Evolutionary conservation across 306 rosid species (phyloP).

Genomic region (Corylus heterophylla): DNA sequence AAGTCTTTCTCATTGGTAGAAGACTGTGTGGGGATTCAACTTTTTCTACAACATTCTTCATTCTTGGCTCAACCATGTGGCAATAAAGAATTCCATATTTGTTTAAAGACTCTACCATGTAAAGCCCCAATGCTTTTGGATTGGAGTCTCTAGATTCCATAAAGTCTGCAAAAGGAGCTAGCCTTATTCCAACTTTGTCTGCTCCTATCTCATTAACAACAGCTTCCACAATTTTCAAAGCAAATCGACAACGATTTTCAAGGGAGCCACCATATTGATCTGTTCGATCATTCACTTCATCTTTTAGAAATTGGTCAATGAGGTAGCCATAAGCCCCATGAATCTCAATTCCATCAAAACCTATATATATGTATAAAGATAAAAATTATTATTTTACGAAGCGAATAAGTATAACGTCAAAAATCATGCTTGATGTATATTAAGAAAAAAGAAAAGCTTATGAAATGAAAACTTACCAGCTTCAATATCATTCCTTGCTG

Average conservation of each 20-base stretch:
- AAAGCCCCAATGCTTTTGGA: conserved; percentile 48
- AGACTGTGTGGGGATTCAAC: conserved; percentile 29
- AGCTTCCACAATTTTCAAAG: conserved; percentile 55
- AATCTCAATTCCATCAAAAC: conserved; percentile 80
- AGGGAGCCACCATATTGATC: conserved; percentile 72
- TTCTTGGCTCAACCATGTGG: conserved; percentile 68
- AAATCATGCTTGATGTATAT: not conserved
- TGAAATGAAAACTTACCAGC: conserved; percentile 41
- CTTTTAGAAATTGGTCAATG: conserved; percentile 67
- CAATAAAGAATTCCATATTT: conserved; percentile 49
- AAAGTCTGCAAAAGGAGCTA: conserved; percentile 57
- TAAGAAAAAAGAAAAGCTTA: not conserved
- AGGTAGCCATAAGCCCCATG: conserved; percentile 71
- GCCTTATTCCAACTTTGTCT: conserved; percentile 59
- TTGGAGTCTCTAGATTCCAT: conserved; percentile 50
- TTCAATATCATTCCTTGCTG: conserved; percentile 57
- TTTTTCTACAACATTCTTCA: conserved; percentile 20
- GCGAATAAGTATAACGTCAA: not conserved
- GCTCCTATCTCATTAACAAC: conserved; percentile 55
- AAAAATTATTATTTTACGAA: not conserved
- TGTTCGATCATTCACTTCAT: conserved; percentile 55
- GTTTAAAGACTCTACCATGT: conserved; percentile 48
- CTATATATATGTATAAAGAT: conserved; percentile 25
- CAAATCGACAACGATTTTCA: conserved; percentile 59
- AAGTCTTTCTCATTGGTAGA: conserved; percentile 58